Conservation (phyloP, 2,329 filamentous ascomycete genomes). For the Cladorrhinum sp. region DNA sequence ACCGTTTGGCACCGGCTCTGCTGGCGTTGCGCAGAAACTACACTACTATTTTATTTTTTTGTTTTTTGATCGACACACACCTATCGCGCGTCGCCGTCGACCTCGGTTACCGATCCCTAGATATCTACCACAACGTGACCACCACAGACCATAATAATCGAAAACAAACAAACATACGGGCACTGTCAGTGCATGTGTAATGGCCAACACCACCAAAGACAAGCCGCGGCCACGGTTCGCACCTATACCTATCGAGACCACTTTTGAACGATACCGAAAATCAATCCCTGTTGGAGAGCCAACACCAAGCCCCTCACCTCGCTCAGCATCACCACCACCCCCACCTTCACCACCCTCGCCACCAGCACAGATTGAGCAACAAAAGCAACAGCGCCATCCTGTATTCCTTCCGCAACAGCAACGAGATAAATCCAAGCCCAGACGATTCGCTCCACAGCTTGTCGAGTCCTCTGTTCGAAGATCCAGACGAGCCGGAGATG, state of each 20-base stretch:
- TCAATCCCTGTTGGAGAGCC: conserved; percentile 43
- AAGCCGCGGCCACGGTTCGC: conserved; percentile 58
- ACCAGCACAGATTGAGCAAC: not conserved
- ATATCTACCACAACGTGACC: too few relatives aligned
- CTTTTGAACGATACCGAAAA: conserved; percentile 57
- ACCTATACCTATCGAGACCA: conserved; percentile 71
- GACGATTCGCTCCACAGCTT: conserved; percentile 71
- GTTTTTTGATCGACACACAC: not conserved
- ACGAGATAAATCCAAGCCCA: conserved; percentile 32
- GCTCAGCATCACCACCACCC: conserved; percentile 48
- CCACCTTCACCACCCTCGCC: conserved; percentile 13
- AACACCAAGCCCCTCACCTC: conserved; percentile 57
- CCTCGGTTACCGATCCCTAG: too few relatives aligned
- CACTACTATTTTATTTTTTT: not conserved
- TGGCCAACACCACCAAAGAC: conserved; percentile 37
- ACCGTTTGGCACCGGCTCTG: conserved; percentile 6
- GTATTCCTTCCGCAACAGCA: not conserved
- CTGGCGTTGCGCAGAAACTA: not conserved
- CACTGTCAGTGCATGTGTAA: conserved; percentile 24
- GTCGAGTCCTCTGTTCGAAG: conserved; percentile 72
- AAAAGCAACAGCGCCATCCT: not conserved
- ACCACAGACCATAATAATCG: too few relatives aligned
- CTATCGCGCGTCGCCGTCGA: not conserved
- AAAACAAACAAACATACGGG: too few relatives aligned
- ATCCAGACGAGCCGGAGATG: conserved; percentile 64